Evolutionary conservation across 148 eudicot species (phyloP), one percentile per base, ranked within the genome.

Genomic region (Silene latifolia): DNA sequence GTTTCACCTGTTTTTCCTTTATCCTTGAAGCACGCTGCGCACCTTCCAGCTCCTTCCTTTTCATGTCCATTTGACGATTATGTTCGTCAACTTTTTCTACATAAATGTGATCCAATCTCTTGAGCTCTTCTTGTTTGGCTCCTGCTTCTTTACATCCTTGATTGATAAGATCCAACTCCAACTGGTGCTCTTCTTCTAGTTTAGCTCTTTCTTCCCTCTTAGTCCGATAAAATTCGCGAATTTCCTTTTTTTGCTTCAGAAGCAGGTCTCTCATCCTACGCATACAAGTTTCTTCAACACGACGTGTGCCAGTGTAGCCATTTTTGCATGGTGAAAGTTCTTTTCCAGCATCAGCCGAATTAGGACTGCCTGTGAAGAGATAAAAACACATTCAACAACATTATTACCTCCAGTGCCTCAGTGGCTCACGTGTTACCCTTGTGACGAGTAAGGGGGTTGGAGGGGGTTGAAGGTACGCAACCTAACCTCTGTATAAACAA

Each of bases 251-350:
- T 82, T 72, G 68, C 74, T 60, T 78, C 59, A 54, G 67, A 66
- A 72, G 53, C 66, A 79, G 70, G 24, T 72, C 74, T 47, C 46
- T 27, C 85, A 80, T 80, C 73, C 78, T 79, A 8, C 19, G 71
- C 35, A 9, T 12, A 21, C 71, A 73, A 9, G 67, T 19, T 69
- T 83, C 75, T 11, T 79, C 80, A 20, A 75, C 42, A 25, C 39
- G 17, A 54, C 19, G 17, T 60, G 54, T 56, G 32, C 20, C 25
- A 63, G 44, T 67, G 59, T n/a, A 70, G 67, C 32, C 72, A 71
- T 69, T 29, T 47, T 42, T 48, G 57, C 57, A 63, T 35, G 76
- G 29, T 8, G 44, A 72, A 23, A 19, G 21, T 29, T 47, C 21
- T 47, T 46, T 67, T 67, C 25, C 68, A 32, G 21, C n/a, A 58